Base-by-base conservation (phyloP, 2,329 filamentous ascomycete genomes). In the Sclerotinia borealis region DNA sequence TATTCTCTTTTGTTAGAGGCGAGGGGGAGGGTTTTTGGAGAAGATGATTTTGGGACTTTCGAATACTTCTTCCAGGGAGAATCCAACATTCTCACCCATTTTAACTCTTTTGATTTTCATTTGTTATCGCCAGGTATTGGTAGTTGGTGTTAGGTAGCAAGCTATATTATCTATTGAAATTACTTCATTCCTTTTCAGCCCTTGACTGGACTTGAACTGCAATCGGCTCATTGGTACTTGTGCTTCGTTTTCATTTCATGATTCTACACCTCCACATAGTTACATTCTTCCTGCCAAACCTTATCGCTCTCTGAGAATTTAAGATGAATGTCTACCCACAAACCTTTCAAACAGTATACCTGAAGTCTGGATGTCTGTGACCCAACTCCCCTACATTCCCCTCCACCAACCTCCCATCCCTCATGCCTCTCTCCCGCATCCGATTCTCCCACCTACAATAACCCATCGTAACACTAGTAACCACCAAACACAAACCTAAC, bases 321-420 rank as follows among this genome's bases (percentile, higher is more conserved):
- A 25, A n/a, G n/a, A 5, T 7, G 9, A 17, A 25, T 1, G 3
- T n/a, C n/a, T 8, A 29, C 5, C 4, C n/a, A 10, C 17, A 1
- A 27, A 1, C 3, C 2, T 3, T 34, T 45, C 61, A 89, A 63
- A 86, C 72, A 1, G 83, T 88, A 74, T 92, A 92, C 47, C 87
- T 72, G 71, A 92, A 92, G 70, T 89, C 85, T 1, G 88, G 87
- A 63, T 85, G 81, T 75, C 79, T 79, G 74, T 95, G 91, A 1
- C 91, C 91, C 68, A 91, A 73, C 65, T 91, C 82, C 77, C 93
- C 83, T 29, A 78, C 75, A 47, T 79, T 77, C 25, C 78, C 80
- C 79, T 89, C 89, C 66, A 87, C 79, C 5, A 84, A 73, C 79
- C 81, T 85, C 63, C 81, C 73, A 72, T 93, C 86, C 31, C 89